These are phyloP conservation scores for Aspergillus sojae DNA, from an alignment of 2,329 filamentous ascomycete genomes.

Conservation along the genomic window DNA sequence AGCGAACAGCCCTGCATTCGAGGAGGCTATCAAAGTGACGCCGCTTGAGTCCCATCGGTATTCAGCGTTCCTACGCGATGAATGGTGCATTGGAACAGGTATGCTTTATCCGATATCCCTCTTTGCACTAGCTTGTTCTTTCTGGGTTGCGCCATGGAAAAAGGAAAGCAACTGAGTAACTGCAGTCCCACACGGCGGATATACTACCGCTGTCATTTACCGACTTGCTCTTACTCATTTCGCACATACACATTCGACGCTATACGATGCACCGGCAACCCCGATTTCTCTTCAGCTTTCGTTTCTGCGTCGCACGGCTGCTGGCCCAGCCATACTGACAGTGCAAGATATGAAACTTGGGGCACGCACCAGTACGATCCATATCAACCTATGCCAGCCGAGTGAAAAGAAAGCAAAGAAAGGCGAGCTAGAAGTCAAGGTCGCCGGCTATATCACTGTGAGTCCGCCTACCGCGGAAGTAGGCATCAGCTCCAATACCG, in stretches of 20 bases:
- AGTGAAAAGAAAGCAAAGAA: conserved; percentile 34
- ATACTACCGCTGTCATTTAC: conserved; percentile 66
- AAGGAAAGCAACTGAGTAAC: not conserved
- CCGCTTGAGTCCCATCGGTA: conserved; percentile 59
- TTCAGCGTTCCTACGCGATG: conserved; percentile 55
- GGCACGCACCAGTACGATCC: conserved; percentile 63
- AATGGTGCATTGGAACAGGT: conserved; percentile 70
- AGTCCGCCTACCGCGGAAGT: conserved; percentile 62
- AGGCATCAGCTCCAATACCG: conserved; percentile 59
- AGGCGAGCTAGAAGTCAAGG: conserved; percentile 56
- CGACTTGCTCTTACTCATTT: conserved; percentile 63
- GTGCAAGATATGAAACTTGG: conserved; percentile 68
- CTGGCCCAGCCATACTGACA: conserved; percentile 58
- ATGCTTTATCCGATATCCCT: conserved; percentile 19
- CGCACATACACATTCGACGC: conserved; percentile 58
- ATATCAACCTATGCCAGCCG: conserved; percentile 57
- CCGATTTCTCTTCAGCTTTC: conserved; percentile 67
- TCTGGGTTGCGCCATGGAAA: not conserved
- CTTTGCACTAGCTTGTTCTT: not conserved
- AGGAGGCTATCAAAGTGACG: conserved; percentile 41
- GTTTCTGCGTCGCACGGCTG: conserved; percentile 66
- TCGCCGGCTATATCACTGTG: conserved; percentile 67
- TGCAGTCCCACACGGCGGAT: conserved; percentile 71
- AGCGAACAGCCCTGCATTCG: conserved; percentile 34
- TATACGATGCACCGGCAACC: conserved; percentile 52